Evolutionary conservation across 2,329 filamentous ascomycete species (phyloP).

Genomic region (Diaporthe citri): DNA sequence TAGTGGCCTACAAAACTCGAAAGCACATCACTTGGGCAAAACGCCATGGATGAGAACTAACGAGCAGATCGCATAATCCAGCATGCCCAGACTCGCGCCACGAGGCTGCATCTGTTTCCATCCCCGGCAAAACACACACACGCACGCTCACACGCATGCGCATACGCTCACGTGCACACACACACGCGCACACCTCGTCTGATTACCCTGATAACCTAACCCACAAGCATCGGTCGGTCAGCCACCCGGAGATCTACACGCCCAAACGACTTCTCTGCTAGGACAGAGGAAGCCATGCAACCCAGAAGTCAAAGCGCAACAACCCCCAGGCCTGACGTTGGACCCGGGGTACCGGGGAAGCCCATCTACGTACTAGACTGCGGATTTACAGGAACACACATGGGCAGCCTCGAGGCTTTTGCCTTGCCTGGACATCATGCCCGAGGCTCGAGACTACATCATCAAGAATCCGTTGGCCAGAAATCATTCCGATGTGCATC

Average conservation of each 20-base stretch:
- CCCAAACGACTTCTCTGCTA: neutral
- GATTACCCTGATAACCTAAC: neutral
- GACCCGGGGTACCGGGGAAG: neutral
- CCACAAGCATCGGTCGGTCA: conserved; percentile 18
- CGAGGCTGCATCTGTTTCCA: neutral
- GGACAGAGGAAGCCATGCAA: neutral
- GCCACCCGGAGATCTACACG: conserved; percentile 7
- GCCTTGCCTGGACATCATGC: conserved; percentile 2
- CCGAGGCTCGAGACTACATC: conserved; percentile 8
- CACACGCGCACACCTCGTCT: neutral
- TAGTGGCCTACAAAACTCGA: neutral
- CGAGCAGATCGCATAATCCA: neutral
- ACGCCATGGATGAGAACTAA: neutral
- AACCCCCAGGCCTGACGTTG: neutral
- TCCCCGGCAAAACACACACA: neutral
- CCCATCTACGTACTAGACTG: neutral
- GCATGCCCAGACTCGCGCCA: neutral
- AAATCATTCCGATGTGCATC: neutral
- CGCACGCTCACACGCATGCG: neutral
- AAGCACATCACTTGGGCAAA: neutral
- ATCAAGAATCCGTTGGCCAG: neutral
- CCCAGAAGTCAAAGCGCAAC: conserved; percentile 24
- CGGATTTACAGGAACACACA: neutral
- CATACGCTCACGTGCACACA: neutral
- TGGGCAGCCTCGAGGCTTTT: neutral